Conservation (phyloP, 192 early-diverging fungal species). For the Backusella tuberculispora region DNA sequence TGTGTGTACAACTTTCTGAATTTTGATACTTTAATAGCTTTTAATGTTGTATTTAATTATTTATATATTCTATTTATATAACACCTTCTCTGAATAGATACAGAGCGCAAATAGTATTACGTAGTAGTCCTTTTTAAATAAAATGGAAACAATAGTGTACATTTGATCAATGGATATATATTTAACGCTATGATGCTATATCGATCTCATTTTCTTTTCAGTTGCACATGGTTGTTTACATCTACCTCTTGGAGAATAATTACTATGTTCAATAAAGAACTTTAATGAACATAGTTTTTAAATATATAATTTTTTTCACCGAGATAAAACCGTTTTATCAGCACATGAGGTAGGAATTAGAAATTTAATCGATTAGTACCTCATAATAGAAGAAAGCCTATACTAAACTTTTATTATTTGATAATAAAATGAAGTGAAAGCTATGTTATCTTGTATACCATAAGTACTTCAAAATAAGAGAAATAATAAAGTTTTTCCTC, state of each 20-base stretch:
- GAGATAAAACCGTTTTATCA: no score
- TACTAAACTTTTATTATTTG: no score
- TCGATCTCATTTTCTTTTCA: background rate
- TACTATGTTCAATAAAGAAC: background rate
- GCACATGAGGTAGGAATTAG: no score
- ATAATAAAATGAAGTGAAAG: no score
- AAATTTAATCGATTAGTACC: no score
- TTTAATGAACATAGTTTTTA: background rate
- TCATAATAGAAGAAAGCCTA: no score
- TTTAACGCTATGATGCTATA: background rate
- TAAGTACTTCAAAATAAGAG: no score
- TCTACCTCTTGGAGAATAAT: background rate
- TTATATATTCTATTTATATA: slow-evolving; percentile 4
- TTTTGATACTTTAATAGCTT: background rate
- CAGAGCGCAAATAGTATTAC: background rate
- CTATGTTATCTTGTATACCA: no score
- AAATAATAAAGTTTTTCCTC: no score
- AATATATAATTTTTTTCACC: no score
- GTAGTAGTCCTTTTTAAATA: background rate
- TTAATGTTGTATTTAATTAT: background rate
- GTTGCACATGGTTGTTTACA: background rate
- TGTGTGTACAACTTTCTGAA: background rate
- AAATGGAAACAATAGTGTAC: background rate
- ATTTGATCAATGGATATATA: background rate
- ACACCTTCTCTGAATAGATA: background rate